phyloP scores from a whole-genome alignment of 2,329 filamentous ascomycete species.

The Achaetomium macrosporum region DNA sequence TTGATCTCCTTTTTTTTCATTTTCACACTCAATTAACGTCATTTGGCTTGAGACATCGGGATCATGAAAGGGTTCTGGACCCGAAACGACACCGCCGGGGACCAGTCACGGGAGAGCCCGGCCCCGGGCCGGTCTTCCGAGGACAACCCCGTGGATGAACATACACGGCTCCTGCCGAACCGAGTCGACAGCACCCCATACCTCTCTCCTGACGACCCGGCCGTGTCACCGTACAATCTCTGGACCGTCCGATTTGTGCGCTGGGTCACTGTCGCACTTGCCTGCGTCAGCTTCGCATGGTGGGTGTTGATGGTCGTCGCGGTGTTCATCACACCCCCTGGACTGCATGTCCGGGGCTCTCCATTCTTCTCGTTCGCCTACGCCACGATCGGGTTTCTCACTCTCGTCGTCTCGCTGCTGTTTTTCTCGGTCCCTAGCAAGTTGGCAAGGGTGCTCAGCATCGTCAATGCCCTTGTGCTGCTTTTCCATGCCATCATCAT shows the following conservation, averaged over 20 bases:
- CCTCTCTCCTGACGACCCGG: slow-evolving; percentile 73
- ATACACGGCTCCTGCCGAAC: slow-evolving; percentile 63
- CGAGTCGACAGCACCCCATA: slow-evolving; percentile 54
- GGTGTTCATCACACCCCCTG: slow-evolving; percentile 83
- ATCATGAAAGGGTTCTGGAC: slow-evolving; percentile 10
- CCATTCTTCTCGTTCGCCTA: slow-evolving; percentile 87
- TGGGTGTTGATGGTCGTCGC: slow-evolving; percentile 87
- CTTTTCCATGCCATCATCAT: slow-evolving; percentile 75
- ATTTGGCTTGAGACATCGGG: slow-evolving; percentile 1
- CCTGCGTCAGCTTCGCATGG: slow-evolving; percentile 77
- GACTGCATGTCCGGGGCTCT: slow-evolving; percentile 80
- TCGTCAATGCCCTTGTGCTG: slow-evolving; percentile 61
- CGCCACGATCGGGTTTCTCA: slow-evolving; percentile 69
- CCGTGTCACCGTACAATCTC: slow-evolving; percentile 89
- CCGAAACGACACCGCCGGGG: slow-evolving; percentile 3
- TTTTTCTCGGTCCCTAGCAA: slow-evolving; percentile 86
- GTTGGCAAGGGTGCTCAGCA: slow-evolving; percentile 66
- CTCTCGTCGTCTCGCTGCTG: slow-evolving; percentile 68
- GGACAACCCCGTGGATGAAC: slow-evolving; percentile 40
- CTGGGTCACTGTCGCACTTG: slow-evolving; percentile 70
- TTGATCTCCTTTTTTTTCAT: too few relatives aligned
- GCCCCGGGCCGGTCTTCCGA: slow-evolving; percentile 8
- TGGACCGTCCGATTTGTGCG: slow-evolving; percentile 81
- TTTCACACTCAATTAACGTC: background rate
- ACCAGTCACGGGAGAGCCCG: background rate